These are phyloP conservation scores for Truncatella angustata DNA, from an alignment of 2,329 filamentous ascomycete genomes.

Conservation along the genomic window DNA sequence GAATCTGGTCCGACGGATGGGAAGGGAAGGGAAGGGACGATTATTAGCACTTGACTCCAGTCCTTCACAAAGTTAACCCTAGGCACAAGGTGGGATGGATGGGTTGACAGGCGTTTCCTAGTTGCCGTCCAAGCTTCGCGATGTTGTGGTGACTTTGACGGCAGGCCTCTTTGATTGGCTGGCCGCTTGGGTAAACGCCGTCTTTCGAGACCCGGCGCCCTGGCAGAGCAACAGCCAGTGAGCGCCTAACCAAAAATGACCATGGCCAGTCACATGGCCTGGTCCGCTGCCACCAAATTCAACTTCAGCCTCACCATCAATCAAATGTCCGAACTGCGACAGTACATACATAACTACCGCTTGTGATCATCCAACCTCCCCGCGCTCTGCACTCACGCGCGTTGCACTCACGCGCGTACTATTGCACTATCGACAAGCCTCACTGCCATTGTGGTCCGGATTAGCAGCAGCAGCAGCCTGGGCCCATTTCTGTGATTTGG, in stretches of 20 bases:
- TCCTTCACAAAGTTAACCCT: no score
- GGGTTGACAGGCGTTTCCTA: conserved; percentile 15
- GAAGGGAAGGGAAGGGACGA: neutral
- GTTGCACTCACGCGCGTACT: neutral
- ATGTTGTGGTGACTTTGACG: conserved; percentile 40
- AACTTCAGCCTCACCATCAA: conserved; percentile 4
- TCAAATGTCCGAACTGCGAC: neutral
- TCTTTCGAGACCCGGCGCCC: conserved; percentile 18
- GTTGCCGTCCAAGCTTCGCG: conserved; percentile 26
- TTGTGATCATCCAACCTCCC: no score
- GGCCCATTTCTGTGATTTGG: no score
- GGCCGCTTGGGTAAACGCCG: conserved; percentile 10
- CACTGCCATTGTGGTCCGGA: no score
- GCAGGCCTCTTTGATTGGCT: conserved; percentile 34
- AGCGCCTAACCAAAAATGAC: conserved; percentile 18
- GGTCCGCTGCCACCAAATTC: neutral
- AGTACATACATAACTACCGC: no score
- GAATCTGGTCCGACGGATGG: neutral
- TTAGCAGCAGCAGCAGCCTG: no score
- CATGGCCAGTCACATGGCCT: neutral
- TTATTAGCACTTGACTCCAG: no score
- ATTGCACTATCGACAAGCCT: no score
- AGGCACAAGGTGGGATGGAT: conserved; percentile 13
- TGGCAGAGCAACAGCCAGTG: conserved; percentile 34
- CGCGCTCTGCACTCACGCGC: neutral